Conservation (phyloP, 495 filamentous ascomycete genomes). For the Aspergillus indologenus region DNA sequence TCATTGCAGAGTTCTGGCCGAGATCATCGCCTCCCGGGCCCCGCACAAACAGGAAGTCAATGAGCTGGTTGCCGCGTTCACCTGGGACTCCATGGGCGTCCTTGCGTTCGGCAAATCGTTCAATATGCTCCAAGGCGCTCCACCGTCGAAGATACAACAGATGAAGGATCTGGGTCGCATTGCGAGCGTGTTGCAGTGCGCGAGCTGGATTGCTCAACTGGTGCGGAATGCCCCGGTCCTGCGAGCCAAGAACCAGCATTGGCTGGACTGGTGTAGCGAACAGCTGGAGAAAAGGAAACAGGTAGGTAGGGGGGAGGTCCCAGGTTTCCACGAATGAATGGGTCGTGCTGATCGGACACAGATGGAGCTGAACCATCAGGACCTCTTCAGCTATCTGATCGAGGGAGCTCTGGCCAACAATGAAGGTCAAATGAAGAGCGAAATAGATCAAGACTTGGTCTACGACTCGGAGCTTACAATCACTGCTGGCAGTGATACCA, state of each 20-base stretch:
- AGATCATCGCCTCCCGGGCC: background rate
- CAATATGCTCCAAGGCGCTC: slow-evolving; percentile 10
- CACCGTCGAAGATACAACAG: background rate
- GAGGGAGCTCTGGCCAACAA: background rate
- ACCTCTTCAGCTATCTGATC: slow-evolving; percentile 17
- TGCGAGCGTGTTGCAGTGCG: background rate
- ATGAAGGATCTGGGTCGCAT: slow-evolving; percentile 2
- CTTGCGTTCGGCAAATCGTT: slow-evolving; percentile 14
- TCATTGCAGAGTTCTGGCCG: slow-evolving; percentile 10
- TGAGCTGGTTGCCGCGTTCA: slow-evolving; percentile 6
- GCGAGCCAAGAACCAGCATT: background rate
- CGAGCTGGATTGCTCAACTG: slow-evolving; percentile 7
- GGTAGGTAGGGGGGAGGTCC: background rate
- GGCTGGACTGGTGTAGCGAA: slow-evolving; percentile 11
- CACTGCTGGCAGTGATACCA: slow-evolving; percentile 13
- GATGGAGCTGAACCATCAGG: slow-evolving; percentile 6
- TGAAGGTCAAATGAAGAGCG: background rate
- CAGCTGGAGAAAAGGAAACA: slow-evolving; percentile 8
- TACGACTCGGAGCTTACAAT: slow-evolving; percentile 14
- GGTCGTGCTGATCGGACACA: background rate
- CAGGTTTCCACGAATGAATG: background rate
- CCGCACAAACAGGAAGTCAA: slow-evolving; percentile 4
- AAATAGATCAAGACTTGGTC: slow-evolving; percentile 7
- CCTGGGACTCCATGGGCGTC: slow-evolving; percentile 16
- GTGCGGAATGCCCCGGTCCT: slow-evolving; percentile 5